Evolutionary conservation across 2,329 filamentous ascomycete species (phyloP).

Genomic region (Pseudogymnoascus destructans): DNA sequence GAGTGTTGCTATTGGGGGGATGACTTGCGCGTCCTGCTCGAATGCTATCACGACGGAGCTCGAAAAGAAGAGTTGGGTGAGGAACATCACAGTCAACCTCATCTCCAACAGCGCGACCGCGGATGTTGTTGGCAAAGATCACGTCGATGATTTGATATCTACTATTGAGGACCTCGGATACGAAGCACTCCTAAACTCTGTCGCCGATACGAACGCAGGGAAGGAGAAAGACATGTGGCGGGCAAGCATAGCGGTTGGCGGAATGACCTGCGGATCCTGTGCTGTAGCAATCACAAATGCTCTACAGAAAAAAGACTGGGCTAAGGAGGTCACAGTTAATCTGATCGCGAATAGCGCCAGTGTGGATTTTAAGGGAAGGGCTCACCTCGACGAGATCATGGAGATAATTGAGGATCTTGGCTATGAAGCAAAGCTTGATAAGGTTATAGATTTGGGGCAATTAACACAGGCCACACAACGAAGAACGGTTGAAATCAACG

Average conservation of each 20-base stretch:
- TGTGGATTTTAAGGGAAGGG: slow-evolving; percentile 33
- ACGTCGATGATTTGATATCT: slow-evolving; percentile 32
- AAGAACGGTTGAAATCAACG: slow-evolving; percentile 47
- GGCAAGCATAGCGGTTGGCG: slow-evolving; percentile 37
- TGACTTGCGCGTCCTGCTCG: slow-evolving; percentile 44
- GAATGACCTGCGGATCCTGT: slow-evolving; percentile 46
- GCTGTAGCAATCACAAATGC: slow-evolving; percentile 35
- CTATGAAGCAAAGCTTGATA: slow-evolving; percentile 49
- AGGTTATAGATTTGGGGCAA: slow-evolving; percentile 24
- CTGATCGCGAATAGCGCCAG: slow-evolving; percentile 40
- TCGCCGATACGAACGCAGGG: slow-evolving; percentile 17
- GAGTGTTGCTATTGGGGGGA: slow-evolving; percentile 39
- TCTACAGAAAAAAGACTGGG: slow-evolving; percentile 33
- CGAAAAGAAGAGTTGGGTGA: slow-evolving; percentile 34
- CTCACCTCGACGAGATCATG: slow-evolving; percentile 33
- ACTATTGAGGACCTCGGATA: slow-evolving; percentile 52
- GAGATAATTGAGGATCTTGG: slow-evolving; percentile 47
- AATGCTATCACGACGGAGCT: slow-evolving; percentile 36
- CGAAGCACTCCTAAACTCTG: slow-evolving; percentile 44
- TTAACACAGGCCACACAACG: neutral
- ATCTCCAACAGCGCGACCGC: slow-evolving; percentile 39
- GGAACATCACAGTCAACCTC: slow-evolving; percentile 36
- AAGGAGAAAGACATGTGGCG: slow-evolving; percentile 29
- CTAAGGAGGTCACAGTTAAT: slow-evolving; percentile 36
- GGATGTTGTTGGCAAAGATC: slow-evolving; percentile 32